phyloP scores from a whole-genome alignment of 2,329 filamentous ascomycete genomes.

The Chaetomium strumarium region DNA sequence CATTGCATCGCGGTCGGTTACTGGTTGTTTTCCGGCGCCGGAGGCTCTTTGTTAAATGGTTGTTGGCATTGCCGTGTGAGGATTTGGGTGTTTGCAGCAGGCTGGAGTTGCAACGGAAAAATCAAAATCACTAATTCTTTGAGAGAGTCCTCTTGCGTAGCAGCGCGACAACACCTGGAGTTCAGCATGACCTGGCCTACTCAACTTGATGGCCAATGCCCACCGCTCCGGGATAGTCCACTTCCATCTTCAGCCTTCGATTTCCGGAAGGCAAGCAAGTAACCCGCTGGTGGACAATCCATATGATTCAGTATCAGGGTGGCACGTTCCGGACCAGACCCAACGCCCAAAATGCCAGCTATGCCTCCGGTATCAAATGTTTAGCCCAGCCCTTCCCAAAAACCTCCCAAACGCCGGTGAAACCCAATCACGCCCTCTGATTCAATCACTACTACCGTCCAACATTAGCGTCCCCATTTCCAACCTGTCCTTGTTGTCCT shows the following conservation, averaged over 20 bases:
- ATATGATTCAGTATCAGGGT: too few species aligned
- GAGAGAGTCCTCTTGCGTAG: too few species aligned
- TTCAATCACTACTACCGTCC: too few species aligned
- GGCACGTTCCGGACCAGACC: not conserved
- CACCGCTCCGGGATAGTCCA: too few species aligned
- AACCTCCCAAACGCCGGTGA: not conserved
- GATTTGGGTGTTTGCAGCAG: not conserved
- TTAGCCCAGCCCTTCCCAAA: not conserved
- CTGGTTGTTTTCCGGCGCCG: not conserved
- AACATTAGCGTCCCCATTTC: too few species aligned
- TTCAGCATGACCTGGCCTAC: too few species aligned
- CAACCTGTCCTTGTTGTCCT: not conserved
- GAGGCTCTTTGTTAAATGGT: slow-evolving; percentile 4
- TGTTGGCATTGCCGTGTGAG: not conserved
- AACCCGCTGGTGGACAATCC: too few species aligned
- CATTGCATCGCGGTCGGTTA: not conserved
- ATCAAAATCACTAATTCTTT: not conserved
- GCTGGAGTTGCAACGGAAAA: not conserved
- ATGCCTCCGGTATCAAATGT: not conserved
- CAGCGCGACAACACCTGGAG: too few species aligned
- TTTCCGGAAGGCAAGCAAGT: too few species aligned
- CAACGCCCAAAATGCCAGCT: not conserved
- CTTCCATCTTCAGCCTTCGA: too few species aligned
- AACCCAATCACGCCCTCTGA: not conserved
- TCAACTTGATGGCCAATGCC: too few species aligned